Conservation (phyloP, 1,284 basidiomycete species). For the Malassezia yamatoensis region DNA sequence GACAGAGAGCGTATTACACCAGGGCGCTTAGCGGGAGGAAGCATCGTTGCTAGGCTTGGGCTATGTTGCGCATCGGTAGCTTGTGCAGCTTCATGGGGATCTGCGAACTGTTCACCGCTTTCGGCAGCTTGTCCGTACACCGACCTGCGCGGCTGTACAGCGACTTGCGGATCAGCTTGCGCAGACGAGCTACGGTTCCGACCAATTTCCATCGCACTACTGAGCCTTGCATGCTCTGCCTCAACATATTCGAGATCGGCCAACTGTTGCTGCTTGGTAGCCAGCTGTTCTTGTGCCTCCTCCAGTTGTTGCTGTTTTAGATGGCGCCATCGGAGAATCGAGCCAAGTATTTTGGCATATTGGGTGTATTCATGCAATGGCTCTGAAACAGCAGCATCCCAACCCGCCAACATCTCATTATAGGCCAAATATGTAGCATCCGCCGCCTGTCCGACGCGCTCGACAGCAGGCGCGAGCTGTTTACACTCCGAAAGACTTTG, state of each 20-base stretch:
- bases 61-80: not conserved
- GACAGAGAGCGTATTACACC: constrained; percentile 83
- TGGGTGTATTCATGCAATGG: constrained; percentile 91
- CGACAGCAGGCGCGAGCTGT: constrained; percentile 65
- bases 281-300: constrained; percentile 83
- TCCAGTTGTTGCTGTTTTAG: constrained; percentile 97
- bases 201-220: constrained; percentile 62
- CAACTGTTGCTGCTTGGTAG: constrained; percentile 72
- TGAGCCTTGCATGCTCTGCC: constrained; percentile 74
- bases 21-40: constrained; percentile 28
- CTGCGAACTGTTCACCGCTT: constrained; percentile 17
- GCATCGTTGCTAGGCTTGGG: not conserved
- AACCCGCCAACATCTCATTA: constrained; percentile 56
- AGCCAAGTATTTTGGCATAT: constrained; percentile 87
- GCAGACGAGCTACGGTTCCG: constrained; percentile 24
- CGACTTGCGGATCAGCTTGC: constrained; percentile 2
- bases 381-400: constrained; percentile 73
- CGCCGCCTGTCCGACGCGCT: constrained; percentile 87
- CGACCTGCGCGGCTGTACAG: constrained; percentile 10
- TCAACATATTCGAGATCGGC: constrained; percentile 88
- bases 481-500: constrained; percentile 79
- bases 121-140: constrained; percentile 22
- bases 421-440: constrained; percentile 90
- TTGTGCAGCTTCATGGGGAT: not conserved
- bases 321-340: constrained; percentile 83